Percentiles rank a stretch among this genome's conserved stretches.
Conservation (phyloP, 2,329 filamentous ascomycete species). For the Metarhizium guizhouense region DNA sequence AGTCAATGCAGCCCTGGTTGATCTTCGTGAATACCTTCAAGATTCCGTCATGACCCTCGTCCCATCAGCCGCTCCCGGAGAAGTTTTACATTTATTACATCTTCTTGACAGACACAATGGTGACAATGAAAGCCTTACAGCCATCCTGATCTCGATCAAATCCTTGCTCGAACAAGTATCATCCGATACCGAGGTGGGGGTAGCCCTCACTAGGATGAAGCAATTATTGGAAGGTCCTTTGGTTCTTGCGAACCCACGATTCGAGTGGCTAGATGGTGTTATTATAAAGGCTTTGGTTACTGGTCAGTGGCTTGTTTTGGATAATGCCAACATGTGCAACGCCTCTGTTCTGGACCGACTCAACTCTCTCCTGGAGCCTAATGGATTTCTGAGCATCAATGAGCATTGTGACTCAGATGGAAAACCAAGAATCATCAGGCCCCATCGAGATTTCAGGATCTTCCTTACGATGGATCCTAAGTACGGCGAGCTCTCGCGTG, state of each 20-base stretch:
- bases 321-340: slow-evolving; percentile 95
- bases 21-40: slow-evolving; percentile 43
- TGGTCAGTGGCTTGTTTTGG: slow-evolving; percentile 87
- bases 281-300: slow-evolving; percentile 79
- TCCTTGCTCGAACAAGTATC: slow-evolving; percentile 32
- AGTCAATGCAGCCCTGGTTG: slow-evolving; percentile 46
- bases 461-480: slow-evolving; percentile 90
- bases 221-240: slow-evolving; percentile 42
- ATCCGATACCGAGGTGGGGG: slow-evolving; percentile 34
- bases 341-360: slow-evolving; percentile 88
- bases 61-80: slow-evolving; percentile 35
- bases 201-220: slow-evolving; percentile 38
- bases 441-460: slow-evolving; percentile 80
- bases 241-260: slow-evolving; percentile 63
- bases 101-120: slow-evolving; percentile 34
- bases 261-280: slow-evolving; percentile 93
- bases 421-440: slow-evolving; percentile 67
- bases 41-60: slow-evolving; percentile 37
- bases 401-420: slow-evolving; percentile 82
- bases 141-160: slow-evolving; percentile 29
- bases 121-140: slow-evolving; percentile 27
- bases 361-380: slow-evolving; percentile 88
- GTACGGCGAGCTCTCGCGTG: slow-evolving; percentile 87
- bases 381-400: slow-evolving; percentile 82
- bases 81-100: slow-evolving; percentile 42